These are phyloP conservation scores for Silene latifolia DNA, from an alignment of 148 eudicot species.

Conservation along the genomic window DNA sequence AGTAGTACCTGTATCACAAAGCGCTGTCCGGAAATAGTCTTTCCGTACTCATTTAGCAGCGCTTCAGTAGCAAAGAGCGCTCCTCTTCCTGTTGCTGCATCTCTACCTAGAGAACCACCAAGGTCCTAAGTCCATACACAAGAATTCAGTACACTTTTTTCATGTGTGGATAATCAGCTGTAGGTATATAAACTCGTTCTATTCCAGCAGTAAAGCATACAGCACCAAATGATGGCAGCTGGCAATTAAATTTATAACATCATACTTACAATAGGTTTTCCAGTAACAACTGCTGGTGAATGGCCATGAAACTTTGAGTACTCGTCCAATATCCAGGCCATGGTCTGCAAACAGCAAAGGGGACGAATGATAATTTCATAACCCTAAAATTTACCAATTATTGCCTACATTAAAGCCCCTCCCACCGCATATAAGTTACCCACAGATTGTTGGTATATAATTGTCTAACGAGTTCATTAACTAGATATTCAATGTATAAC, in stretches of 20 bases:
- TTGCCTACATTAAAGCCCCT: background rate
- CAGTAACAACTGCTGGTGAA: conserved; percentile 99
- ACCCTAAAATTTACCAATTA: background rate
- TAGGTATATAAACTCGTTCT: background rate
- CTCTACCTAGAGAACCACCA: conserved; percentile 98
- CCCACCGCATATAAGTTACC: background rate
- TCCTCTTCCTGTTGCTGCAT: conserved; percentile 98
- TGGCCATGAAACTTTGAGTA: conserved; percentile 97
- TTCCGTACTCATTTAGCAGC: conserved; percentile 75
- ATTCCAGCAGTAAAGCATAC: background rate
- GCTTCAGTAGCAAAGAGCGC: conserved; percentile 93
- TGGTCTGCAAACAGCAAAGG: conserved; percentile 51
- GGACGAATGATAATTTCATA: background rate
- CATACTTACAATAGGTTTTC: conserved; percentile 86
- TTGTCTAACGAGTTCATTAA: too few relatives aligned
- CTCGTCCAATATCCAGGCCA: conserved; percentile 99
- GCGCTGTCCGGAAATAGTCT: conserved; percentile 85
- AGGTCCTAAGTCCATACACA: conserved; percentile 58
- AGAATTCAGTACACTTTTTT: background rate
- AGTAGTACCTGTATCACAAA: conserved; percentile 72
- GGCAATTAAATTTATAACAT: background rate
- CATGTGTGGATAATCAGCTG: background rate
- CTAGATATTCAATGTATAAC: too few relatives aligned
- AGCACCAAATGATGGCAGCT: background rate
- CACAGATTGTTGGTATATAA: too few relatives aligned